Evolutionary conservation across 495 filamentous ascomycete genomes (phyloP), one percentile per base, ranked within the genome.

Genomic region (Penicillium cinerascens): DNA sequence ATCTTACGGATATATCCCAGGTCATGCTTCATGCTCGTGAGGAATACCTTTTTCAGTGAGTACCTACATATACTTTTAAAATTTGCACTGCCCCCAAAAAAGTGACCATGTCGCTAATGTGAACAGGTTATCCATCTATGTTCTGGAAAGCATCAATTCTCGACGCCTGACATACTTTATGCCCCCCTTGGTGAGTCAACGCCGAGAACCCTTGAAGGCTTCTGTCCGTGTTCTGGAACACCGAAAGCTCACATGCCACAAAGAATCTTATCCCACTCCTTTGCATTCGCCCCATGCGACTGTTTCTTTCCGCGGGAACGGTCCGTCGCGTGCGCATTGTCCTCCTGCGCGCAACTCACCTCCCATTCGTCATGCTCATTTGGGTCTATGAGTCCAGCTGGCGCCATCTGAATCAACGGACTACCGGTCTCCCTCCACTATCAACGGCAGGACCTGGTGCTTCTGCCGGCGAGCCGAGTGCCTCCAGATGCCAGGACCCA

Each of bases 241-340:
- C 63, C 47, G 45, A 23, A 44, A 64, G 54, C 66, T 51, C 4
- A 65, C 56, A 51, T 66, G 72, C 68, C 23, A 35, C 35, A 54
- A 62, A 88, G 86, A 96, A 97, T 68, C 78, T 97, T 16, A 79
- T 97, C 38, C 87, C 92, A 1, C 79, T 96, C 42, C 72, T 89
- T 39, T 80, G 91, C 54, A 85, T 96, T 58, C 87, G 92, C 35
- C 92, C 92, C 1, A 73, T 96, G 52, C 81, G 92, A 54, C 72
- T 96, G 21, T 80, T 92, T 53, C 59, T 96, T 18, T 77, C 88
- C 2, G 81, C 88, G 10, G 84, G 85, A 53, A 78, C 81, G 40
- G 78, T 95, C 37, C 86, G 91, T 35, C 75, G 75, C 25, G 81
- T 81, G 26, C 86, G 91, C 46, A 96, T 96, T 58, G 60, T 88